phyloP scores from a whole-genome alignment of 345 rosid species.

The Hibiscus trionum region DNA sequence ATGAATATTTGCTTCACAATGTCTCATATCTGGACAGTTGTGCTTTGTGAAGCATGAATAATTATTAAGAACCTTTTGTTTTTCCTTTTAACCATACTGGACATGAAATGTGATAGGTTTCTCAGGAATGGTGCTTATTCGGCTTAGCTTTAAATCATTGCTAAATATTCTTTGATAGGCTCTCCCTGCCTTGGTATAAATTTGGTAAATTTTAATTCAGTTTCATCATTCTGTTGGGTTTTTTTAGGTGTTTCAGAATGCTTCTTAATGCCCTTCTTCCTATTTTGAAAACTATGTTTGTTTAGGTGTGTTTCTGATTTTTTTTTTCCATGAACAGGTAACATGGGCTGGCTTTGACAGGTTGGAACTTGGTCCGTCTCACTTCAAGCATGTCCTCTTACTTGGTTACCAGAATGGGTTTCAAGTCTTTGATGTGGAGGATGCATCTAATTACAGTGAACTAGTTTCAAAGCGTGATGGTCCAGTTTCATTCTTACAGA shows the following conservation, averaged over 20 bases:
- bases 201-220: not conserved
- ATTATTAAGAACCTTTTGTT: not conserved
- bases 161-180: not conserved
- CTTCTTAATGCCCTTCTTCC: not conserved
- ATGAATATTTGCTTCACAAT: not conserved
- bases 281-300: not conserved
- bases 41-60: not conserved
- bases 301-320: not conserved
- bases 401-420: constrained; percentile 97
- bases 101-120: not conserved
- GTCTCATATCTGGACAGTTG: not conserved
- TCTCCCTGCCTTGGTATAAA: not conserved
- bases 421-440: constrained; percentile 93
- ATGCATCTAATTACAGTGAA: constrained; percentile 73
- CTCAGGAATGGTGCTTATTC: not conserved
- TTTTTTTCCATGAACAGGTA: constrained; percentile 39
- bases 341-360: constrained; percentile 96
- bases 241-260: not conserved
- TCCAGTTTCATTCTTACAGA: constrained; percentile 91
- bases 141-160: not conserved
- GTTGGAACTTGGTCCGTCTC: constrained; percentile 59
- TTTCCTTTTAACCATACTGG: not conserved
- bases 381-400: constrained; percentile 61
- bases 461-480: constrained; percentile 77
- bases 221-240: not conserved